phyloP scores from a whole-genome alignment of 345 rosid species.

The Gossypium raimondii region DNA sequence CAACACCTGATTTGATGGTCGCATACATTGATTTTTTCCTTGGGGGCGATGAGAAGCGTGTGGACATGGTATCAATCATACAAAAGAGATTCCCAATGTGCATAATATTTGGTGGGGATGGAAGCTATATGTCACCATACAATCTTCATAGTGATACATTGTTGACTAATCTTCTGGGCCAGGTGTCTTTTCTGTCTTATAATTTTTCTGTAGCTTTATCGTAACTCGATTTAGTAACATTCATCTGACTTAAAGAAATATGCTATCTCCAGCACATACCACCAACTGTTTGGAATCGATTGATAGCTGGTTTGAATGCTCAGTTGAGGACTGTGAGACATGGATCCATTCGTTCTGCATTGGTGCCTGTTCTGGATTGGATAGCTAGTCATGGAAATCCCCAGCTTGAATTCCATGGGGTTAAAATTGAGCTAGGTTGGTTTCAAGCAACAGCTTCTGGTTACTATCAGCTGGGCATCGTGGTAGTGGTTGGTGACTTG shows the following conservation, averaged over 20 bases:
- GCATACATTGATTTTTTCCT: conserved; percentile 91
- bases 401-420: conserved; percentile 88
- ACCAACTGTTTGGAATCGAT: conserved; percentile 84
- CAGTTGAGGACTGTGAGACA: conserved; percentile 93
- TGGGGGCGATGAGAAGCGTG: conserved; percentile 97
- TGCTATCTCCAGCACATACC: conserved; percentile 68
- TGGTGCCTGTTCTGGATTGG: conserved; percentile 82
- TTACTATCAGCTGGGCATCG: conserved; percentile 90
- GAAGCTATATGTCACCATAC: conserved; percentile 98
- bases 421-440: conserved; percentile 87
- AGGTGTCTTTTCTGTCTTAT: conserved; percentile 44
- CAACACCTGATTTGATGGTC: conserved; percentile 92
- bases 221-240: conserved; percentile 8
- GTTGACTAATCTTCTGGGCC: conserved; percentile 88
- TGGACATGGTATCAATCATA: conserved; percentile 83
- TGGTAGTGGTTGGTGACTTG: conserved; percentile 70
- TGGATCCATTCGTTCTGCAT: conserved; percentile 72
- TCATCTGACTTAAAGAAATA: conserved; percentile 5
- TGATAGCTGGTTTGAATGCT: conserved; percentile 92
- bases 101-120: conserved; percentile 91
- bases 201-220: background rate
- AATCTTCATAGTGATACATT: conserved; percentile 72
- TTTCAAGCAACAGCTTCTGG: conserved; percentile 98
- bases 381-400: conserved; percentile 83
- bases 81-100: conserved; percentile 95